These are phyloP conservation scores for Capronia epimyces DNA, from an alignment of 2,329 filamentous ascomycete species.

Conservation along the genomic window DNA sequence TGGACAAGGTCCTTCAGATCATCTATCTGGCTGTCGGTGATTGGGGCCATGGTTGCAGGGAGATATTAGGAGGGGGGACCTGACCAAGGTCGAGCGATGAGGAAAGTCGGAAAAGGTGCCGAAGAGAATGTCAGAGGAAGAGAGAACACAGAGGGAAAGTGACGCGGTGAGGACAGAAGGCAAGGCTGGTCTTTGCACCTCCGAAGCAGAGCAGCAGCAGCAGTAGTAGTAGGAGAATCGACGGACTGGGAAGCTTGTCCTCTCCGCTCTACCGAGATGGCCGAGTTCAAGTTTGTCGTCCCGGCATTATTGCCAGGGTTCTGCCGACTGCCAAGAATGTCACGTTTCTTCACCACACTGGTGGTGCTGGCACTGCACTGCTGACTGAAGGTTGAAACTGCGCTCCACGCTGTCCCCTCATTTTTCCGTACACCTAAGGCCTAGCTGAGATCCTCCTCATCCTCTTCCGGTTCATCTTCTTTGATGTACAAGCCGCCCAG, in stretches of 20 bases:
- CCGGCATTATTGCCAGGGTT: background rate
- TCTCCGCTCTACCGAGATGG: slow-evolving; percentile 12
- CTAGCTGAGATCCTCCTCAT: background rate
- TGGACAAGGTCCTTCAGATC: slow-evolving; percentile 77
- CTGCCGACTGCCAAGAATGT: background rate
- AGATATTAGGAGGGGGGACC: slow-evolving; percentile 24
- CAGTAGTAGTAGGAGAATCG: background rate
- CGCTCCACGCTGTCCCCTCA: background rate
- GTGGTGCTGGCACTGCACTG: too few relatives aligned
- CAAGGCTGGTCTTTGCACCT: background rate
- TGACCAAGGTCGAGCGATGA: slow-evolving; percentile 31
- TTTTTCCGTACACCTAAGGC: background rate
- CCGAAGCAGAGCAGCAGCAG: background rate
- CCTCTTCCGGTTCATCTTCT: background rate
- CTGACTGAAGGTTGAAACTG: too few relatives aligned
- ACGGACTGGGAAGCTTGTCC: background rate
- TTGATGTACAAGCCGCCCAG: background rate
- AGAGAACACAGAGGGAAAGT: slow-evolving; percentile 21
- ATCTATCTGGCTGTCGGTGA: slow-evolving; percentile 73
- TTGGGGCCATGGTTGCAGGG: slow-evolving; percentile 68
- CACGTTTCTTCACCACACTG: slow-evolving; percentile 4
- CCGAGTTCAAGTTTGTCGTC: background rate
- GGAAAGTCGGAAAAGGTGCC: slow-evolving; percentile 24
- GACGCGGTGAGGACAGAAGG: slow-evolving; percentile 11
- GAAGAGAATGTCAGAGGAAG: slow-evolving; percentile 12